phyloP scores from a whole-genome alignment of 148 eudicot genomes.

The Selenicereus undatus region DNA sequence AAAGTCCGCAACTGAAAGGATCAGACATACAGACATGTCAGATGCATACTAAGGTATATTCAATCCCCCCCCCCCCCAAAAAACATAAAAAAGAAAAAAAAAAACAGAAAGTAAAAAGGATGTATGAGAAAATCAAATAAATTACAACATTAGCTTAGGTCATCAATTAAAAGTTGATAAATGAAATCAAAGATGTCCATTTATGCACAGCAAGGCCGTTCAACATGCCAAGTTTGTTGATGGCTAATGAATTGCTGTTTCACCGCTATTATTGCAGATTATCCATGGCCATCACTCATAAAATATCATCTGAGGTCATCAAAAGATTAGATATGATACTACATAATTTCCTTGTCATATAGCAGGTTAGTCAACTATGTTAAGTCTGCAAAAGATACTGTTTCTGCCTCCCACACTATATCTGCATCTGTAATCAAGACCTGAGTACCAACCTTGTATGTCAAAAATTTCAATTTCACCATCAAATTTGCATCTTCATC shows the following conservation, averaged over 20 bases:
- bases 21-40: conserved; percentile 6
- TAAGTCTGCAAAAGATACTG: background rate
- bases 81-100: background rate
- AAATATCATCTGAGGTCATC: background rate
- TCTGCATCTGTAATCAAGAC: background rate
- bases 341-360: background rate
- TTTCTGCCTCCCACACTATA: background rate
- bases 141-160: background rate
- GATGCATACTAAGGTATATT: background rate
- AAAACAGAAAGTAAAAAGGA: background rate
- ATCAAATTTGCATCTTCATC: conserved; percentile 95
- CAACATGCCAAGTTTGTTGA: background rate
- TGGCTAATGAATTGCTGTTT: background rate
- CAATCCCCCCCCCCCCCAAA: background rate
- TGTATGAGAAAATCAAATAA: background rate
- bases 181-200: background rate
- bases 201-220: background rate
- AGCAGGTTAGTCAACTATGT: background rate
- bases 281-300: background rate
- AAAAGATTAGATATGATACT: background rate
- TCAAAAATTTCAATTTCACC: conserved; percentile 89
- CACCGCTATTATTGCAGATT: background rate
- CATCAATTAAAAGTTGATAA: background rate
- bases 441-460: conserved; percentile 61
- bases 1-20: conserved; percentile 73